Conservation (phyloP, 2,329 filamentous ascomycete species). For the Fusarium lyarnte region DNA sequence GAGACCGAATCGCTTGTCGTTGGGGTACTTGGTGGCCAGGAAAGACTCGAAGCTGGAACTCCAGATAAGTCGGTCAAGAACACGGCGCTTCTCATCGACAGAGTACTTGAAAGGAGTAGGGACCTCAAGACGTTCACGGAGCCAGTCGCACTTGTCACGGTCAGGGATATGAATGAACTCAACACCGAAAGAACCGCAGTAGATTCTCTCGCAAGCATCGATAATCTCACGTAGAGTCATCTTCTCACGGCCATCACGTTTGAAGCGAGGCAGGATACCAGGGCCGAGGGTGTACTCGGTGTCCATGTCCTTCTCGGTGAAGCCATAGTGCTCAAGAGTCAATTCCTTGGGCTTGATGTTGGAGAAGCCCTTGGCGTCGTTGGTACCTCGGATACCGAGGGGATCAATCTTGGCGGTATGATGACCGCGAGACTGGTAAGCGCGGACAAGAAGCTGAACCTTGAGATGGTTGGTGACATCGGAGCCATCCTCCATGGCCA, state of each 20-base stretch:
- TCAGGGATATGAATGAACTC: conserved; percentile 99
- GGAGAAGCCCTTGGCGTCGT: conserved; percentile 74
- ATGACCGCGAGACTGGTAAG: conserved; percentile 97
- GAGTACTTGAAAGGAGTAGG: conserved; percentile 97
- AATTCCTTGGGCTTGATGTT: conserved; percentile 93
- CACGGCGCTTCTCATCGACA: conserved; percentile 96
- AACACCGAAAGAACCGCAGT: conserved; percentile 96
- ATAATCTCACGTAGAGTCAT: conserved; percentile 98
- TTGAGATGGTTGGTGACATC: conserved; percentile 97
- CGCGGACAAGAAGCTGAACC: conserved; percentile 95
- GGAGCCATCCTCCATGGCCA: conserved; percentile 74
- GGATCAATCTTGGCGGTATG: conserved; percentile 99
- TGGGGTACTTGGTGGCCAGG: conserved; percentile 96
- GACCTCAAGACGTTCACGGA: conserved; percentile 93
- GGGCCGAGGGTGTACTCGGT: conserved; percentile 91
- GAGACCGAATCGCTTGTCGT: conserved; percentile 98
- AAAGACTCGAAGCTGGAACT: conserved; percentile 97
- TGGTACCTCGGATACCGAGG: conserved; percentile 82
- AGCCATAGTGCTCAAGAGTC: conserved; percentile 91
- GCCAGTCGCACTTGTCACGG: conserved; percentile 97
- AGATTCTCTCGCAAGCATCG: conserved; percentile 90
- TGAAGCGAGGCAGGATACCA: conserved; percentile 94
- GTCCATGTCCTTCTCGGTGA: conserved; percentile 93
- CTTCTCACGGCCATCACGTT: conserved; percentile 86
- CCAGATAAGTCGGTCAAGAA: conserved; percentile 98